A percentile compares a stretch with the other conserved stretches of the same genome.
Conservation (phyloP, 1,284 basidiomycete species). For the Papiliotrema nemorosa region DNA sequence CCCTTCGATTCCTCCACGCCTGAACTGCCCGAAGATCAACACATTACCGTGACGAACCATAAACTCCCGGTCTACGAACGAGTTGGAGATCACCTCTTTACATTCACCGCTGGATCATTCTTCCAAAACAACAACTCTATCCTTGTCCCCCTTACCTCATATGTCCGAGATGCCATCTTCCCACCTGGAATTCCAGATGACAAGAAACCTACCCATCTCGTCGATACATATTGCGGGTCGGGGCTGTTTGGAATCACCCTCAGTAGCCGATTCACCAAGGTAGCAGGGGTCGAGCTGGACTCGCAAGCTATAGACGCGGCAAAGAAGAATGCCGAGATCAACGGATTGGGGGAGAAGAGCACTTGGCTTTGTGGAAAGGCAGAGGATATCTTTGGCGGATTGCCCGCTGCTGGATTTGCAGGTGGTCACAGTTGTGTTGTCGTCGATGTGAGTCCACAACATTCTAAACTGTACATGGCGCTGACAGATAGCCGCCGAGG, state of each 20-base stretch:
- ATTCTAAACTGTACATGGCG: background rate
- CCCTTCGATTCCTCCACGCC: conserved; percentile 25
- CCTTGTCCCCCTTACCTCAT: conserved; percentile 73
- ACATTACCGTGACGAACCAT: conserved; percentile 80
- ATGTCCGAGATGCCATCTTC: conserved; percentile 74
- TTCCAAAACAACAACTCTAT: conserved; percentile 99
- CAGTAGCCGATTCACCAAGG: conserved; percentile 66
- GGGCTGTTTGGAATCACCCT: conserved; percentile 91
- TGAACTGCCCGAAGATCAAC: conserved; percentile 52
- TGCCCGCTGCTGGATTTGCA: conserved; percentile 36
- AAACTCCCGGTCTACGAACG: conserved; percentile 76
- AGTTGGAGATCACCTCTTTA: conserved; percentile 76
- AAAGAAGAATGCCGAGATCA: conserved; percentile 73
- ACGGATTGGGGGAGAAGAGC: conserved; percentile 52
- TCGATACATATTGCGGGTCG: conserved; percentile 84
- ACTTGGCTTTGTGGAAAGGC: conserved; percentile 56
- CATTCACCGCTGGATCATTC: conserved; percentile 84
- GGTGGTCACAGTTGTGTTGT: conserved; percentile 44
- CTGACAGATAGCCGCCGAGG: conserved; percentile 64
- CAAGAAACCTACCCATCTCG: conserved; percentile 66
- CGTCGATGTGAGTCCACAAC: conserved; percentile 44
- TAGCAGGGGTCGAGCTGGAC: conserved; percentile 87
- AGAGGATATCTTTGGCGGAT: conserved; percentile 54
- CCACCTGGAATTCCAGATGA: conserved; percentile 29
- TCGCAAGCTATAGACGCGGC: conserved; percentile 73